Evolutionary conservation across 345 rosid species (phyloP).

Genomic region (Populus euphratica): DNA sequence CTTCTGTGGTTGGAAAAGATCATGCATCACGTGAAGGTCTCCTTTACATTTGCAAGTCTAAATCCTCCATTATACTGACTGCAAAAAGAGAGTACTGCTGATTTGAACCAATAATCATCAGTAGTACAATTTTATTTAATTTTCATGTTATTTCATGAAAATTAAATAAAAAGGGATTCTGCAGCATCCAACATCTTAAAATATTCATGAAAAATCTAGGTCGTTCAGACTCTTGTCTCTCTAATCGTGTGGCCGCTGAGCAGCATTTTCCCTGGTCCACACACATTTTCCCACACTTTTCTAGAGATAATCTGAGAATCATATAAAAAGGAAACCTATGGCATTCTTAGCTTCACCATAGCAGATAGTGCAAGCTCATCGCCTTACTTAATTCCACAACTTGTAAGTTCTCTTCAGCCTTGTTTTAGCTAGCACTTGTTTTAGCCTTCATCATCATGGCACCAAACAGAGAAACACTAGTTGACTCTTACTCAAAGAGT

Average conservation of each 20-base stretch:
- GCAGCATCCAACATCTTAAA: background rate
- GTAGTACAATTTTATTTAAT: too few species aligned
- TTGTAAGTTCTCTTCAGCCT: background rate
- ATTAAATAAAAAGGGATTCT: background rate
- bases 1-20: background rate
- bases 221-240: background rate
- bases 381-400: background rate
- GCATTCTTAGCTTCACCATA: background rate
- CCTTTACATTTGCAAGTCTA: background rate
- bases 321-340: conserved; percentile 9
- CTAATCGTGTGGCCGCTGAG: background rate
- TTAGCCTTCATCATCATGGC: conserved; percentile 27
- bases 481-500: conserved; percentile 11
- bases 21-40: background rate
- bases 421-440: background rate
- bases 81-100: too few species aligned
- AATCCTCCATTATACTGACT: background rate
- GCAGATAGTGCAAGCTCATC: background rate
- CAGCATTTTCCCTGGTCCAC: background rate
- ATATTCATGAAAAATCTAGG: conserved; percentile 16
- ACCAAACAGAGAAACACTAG: conserved; percentile 26
- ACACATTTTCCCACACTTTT: background rate
- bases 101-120: too few species aligned
- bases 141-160: too few species aligned
- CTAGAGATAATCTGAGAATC: background rate